phyloP scores from a whole-genome alignment of 495 filamentous ascomycete species.

The Wilcoxina mikolae region DNA sequence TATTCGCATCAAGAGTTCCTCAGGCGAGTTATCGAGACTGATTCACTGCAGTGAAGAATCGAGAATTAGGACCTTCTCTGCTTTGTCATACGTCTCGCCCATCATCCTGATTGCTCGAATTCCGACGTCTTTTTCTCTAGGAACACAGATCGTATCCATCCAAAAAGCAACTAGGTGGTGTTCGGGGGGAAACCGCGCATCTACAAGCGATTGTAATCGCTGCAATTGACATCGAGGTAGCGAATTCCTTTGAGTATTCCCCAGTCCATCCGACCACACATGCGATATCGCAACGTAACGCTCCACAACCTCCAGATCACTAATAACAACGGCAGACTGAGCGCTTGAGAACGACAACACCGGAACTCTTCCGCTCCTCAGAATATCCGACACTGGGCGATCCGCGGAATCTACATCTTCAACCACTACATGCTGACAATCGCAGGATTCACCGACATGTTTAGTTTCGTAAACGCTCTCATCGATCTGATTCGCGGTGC shows the following conservation, averaged over 20 bases:
- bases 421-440: constrained; percentile 1
- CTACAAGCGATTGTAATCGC: background rate
- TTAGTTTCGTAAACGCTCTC: constrained; percentile 1
- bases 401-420: background rate
- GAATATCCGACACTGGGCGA: background rate
- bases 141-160: constrained; percentile 7
- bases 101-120: background rate
- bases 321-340: too few relatives aligned
- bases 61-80: background rate
- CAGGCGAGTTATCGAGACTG: background rate
- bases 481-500: constrained; percentile 4
- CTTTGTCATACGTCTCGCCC: background rate
- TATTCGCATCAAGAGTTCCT: constrained; percentile 9
- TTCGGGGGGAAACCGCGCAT: background rate
- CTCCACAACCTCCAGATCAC: background rate
- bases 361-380: background rate
- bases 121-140: background rate
- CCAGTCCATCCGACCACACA: constrained; percentile 13
- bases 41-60: background rate
- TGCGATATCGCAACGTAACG: constrained; percentile 13
- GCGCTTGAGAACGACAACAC: background rate
- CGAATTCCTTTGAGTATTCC: constrained; percentile 5
- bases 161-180: background rate
- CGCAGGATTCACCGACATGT: constrained; percentile 1
- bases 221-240: constrained; percentile 4